A percentile compares a stretch with the other conserved stretches of the same genome.
Conservation (phyloP, 768 basidiomycete genomes). For the Agrocybe praecox region DNA sequence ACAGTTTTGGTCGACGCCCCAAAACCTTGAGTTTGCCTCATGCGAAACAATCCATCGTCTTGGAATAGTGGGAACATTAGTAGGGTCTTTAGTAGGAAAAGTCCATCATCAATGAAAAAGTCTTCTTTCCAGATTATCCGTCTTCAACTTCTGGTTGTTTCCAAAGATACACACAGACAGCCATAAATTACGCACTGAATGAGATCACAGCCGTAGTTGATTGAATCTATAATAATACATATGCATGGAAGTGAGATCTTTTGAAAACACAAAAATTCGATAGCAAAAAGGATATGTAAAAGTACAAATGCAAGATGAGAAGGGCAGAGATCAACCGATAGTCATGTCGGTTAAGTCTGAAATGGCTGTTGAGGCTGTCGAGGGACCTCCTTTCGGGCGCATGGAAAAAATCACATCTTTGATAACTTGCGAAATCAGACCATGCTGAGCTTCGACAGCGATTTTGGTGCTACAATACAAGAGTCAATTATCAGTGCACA, state of each 20-base stretch:
- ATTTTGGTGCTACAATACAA: conserved; percentile 74
- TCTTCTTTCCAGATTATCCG: no score
- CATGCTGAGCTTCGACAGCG: conserved; percentile 90
- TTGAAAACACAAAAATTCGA: not conserved
- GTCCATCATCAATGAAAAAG: no score
- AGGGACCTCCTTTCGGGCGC: conserved; percentile 34
- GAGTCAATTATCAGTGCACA: not conserved
- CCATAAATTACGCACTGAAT: no score
- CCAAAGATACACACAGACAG: no score
- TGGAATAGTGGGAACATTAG: no score
- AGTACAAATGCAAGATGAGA: not conserved
- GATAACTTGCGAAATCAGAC: conserved; percentile 89
- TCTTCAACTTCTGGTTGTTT: no score
- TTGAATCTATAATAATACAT: not conserved
- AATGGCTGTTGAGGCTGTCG: conserved; percentile 27
- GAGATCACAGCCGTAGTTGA: no score
- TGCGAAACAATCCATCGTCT: no score
- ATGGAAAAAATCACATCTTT: conserved; percentile 91
- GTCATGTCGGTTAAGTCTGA: conserved; percentile 48
- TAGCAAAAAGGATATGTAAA: not conserved
- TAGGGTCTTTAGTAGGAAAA: no score
- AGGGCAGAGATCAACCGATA: conserved; percentile 36
- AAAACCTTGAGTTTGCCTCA: no score
- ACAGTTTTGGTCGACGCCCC: no score
- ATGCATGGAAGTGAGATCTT: not conserved